A percentile compares a stretch with the other conserved stretches of the same genome.
phyloP scores from a whole-genome alignment of 192 early-diverging fungal species.

The Lobosporangium transversale region DNA sequence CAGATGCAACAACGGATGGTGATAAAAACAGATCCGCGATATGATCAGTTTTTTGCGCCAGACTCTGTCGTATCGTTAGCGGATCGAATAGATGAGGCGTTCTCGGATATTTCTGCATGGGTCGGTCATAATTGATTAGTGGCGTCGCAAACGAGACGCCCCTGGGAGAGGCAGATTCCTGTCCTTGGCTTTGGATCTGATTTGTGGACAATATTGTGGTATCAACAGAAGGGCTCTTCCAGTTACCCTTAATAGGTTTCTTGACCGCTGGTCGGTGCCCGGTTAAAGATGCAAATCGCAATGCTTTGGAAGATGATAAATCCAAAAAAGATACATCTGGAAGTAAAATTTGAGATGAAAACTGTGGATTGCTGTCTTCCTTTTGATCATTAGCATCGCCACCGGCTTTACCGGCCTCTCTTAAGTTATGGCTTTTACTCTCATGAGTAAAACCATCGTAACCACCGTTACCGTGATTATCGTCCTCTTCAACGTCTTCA shows the following conservation, averaged over 20 bases:
- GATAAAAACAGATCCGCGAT: not conserved
- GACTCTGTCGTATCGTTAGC: slow-evolving; percentile 29
- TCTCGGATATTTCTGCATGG: slow-evolving; percentile 48
- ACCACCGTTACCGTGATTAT: not conserved
- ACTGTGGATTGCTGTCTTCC: not conserved
- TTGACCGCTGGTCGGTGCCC: slow-evolving; percentile 46
- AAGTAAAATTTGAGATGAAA: not conserved
- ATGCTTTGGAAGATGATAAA: slow-evolving; percentile 21
- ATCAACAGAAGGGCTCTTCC: slow-evolving; percentile 12
- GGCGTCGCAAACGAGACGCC: slow-evolving; percentile 44
- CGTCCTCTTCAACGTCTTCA: slow-evolving; percentile 36
- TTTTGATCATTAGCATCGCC: not conserved
- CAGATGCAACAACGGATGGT: too few species aligned
- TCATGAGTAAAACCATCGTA: slow-evolving; percentile 4
- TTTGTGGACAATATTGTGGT: too few species aligned
- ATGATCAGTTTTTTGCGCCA: slow-evolving; percentile 10
- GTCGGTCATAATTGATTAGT: slow-evolving; percentile 28
- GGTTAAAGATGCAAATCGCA: slow-evolving; percentile 36
- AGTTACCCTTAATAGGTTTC: slow-evolving; percentile 40
- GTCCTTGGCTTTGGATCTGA: not conserved
- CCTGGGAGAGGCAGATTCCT: slow-evolving; percentile 17
- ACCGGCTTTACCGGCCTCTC: not conserved
- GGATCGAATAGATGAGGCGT: slow-evolving; percentile 50
- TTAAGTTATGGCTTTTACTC: not conserved
- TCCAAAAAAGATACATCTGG: too few species aligned